Percentiles rank a stretch among this genome's conserved stretches.
phyloP scores from a whole-genome alignment of 2,329 filamentous ascomycete species.

The Cryphonectria nitschkei region DNA sequence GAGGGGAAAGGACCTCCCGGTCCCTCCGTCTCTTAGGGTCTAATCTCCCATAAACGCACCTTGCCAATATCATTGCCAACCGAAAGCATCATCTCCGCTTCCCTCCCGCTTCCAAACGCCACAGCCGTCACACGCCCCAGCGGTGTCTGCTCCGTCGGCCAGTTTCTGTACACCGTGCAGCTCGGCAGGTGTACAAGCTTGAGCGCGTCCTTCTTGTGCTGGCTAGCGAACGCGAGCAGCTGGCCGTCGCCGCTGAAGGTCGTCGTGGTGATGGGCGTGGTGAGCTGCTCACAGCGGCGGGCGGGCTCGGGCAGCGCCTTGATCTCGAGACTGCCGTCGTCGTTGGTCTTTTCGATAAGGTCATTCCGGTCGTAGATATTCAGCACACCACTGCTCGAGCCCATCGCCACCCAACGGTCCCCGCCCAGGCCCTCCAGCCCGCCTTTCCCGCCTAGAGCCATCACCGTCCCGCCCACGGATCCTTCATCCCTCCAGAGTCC shows the following conservation, averaged over 20 bases:
- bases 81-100: slow-evolving; percentile 62
- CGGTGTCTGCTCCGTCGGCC: slow-evolving; percentile 90
- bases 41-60: slow-evolving; percentile 89
- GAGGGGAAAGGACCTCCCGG: neutral
- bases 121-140: slow-evolving; percentile 80
- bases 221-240: slow-evolving; percentile 82
- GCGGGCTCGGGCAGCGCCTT: slow-evolving; percentile 72
- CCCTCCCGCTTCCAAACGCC: slow-evolving; percentile 67
- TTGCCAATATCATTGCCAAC: slow-evolving; percentile 89
- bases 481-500: slow-evolving; percentile 91
- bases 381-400: slow-evolving; percentile 83
- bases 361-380: slow-evolving; percentile 88
- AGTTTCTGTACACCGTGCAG: slow-evolving; percentile 94
- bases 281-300: slow-evolving; percentile 80
- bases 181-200: slow-evolving; percentile 86
- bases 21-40: slow-evolving; percentile 51
- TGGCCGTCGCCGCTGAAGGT: slow-evolving; percentile 89
- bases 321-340: slow-evolving; percentile 48
- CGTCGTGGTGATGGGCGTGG: slow-evolving; percentile 79
- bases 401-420: slow-evolving; percentile 87
- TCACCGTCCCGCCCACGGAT: slow-evolving; percentile 79
- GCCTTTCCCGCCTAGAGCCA: slow-evolving; percentile 74
- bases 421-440: slow-evolving; percentile 69
- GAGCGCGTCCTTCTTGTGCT: slow-evolving; percentile 86
- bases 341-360: slow-evolving; percentile 53